Evolutionary conservation across 2,329 filamentous ascomycete genomes (phyloP), one percentile per base, ranked within the genome.

Genomic region (Seiridium unicorne): DNA sequence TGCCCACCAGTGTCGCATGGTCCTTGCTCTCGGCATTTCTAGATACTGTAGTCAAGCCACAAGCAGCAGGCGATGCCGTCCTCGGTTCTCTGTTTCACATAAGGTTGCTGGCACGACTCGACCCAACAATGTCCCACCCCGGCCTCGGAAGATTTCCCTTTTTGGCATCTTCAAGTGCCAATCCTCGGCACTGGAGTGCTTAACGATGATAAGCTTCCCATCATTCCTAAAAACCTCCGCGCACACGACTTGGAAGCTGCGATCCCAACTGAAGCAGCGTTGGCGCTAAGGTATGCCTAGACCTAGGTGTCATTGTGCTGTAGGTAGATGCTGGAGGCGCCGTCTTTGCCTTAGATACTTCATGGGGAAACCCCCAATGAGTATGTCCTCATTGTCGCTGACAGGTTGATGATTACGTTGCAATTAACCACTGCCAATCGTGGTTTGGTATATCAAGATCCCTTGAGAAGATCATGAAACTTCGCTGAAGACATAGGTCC

Each of bases 81-180:
- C 13, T 35, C 32, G 13, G 13, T 31, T 51, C 32, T 34, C n/a
- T 47, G 54, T 40, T 57, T 44, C 38, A 42, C 44, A 11, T n/a
- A 32, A 36, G 54, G 8, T 55, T 26, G 53, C 26, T 26, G 32
- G 13, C 36, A 44, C 32, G 36, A 55, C 44, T 6, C 53, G 53
- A 55, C 42, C 53, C 35, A 55, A 42, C 36, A 55, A 55, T 35
- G 53, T 55, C 53, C 53, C 53, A 55, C 9, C 53, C 40, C 32
- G n/a, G 31, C 49, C 47, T 8, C 47, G 47, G 47, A 49, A 49
- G n/a, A 49, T 10, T 11, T 10, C 47, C 26, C 26, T 11, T 49
- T 49, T 49, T 13, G 47, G 47, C 47, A 35, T 32, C 26, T 32
- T 49, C 47, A 49, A 26, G 35, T 49, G 47, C 47, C 35, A 49